Base-by-base conservation (phyloP, 768 basidiomycete species). In the Pleurotus tuber-regium region DNA sequence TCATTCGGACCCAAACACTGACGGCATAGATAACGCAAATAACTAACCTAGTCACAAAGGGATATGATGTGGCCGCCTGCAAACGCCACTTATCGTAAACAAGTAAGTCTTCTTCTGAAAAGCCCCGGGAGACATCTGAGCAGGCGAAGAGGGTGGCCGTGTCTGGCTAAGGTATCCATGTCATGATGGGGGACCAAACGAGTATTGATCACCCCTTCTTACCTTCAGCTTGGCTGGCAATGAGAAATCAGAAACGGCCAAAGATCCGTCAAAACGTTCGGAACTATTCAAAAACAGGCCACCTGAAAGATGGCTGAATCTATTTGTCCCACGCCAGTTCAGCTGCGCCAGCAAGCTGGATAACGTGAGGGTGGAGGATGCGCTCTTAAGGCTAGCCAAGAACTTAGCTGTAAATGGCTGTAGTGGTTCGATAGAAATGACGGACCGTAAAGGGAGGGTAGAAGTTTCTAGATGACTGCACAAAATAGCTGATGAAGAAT, bases 381-480 rank as follows among this genome's bases (percentile, higher is more conserved):
- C 19, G 26, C 46, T 48, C 46, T 21, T 48, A 28, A 35, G 18
- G n/a, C 46, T 48, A 35, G 14, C 14, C 19, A 21, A 48, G 19
- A 35, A 44, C 16, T 48, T 24, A 31, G 19, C 8, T 18, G 9
- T 16, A 19, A 7, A 24, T 12, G 29, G 31, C 21, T 28, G n/a
- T 19, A 48, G 14, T 35, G 30, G 31, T 12, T 9, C 35, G 31
- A 14, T 35, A 31, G 10, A 14, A 4, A 26, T 33, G 24, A 24
- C 60, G 53, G 56, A 84, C 84, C 86, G 78, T 43, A 83, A 59
- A 2, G 83, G 80, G 24, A 86, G 67, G 2, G 85, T 86, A 29
- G 69, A 70, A 18, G 72, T 78, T 54, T 87, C 83, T 10, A 86
- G 65, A 54, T 83, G 75, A 29, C 81, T 63, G 1, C 86, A 80